Percentiles rank a stretch among this genome's conserved stretches.
Evolutionary conservation across 805 yeast genomes (phyloP).

Genomic region (Cephaloascus albidus): DNA sequence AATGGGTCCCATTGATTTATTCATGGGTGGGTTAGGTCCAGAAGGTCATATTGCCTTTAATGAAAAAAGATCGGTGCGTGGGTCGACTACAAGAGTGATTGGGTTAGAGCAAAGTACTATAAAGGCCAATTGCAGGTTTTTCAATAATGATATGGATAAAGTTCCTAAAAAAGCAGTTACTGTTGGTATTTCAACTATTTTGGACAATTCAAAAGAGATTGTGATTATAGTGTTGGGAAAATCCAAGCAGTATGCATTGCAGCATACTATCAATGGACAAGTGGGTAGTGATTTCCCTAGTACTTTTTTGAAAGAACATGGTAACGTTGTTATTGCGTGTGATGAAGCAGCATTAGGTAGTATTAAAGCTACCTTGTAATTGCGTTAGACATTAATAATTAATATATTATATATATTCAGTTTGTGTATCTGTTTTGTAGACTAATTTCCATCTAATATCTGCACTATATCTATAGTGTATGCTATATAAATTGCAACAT

Average conservation of each 20-base stretch:
- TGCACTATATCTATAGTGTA: too few species aligned
- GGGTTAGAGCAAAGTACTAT: slow-evolving; percentile 39
- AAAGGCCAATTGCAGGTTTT: slow-evolving; percentile 44
- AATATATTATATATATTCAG: too few species aligned
- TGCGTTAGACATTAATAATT: too few species aligned
- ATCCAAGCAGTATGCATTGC: slow-evolving; percentile 35
- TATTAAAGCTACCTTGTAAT: slow-evolving; percentile 10
- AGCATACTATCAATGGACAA: slow-evolving; percentile 31
- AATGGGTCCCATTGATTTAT: slow-evolving; percentile 42
- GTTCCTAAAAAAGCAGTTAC: slow-evolving; percentile 44
- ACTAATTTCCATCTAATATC: too few species aligned
- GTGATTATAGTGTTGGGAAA: slow-evolving; percentile 42
- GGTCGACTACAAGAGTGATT: slow-evolving; percentile 36
- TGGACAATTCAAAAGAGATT: slow-evolving; percentile 45
- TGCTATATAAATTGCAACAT: too few species aligned
- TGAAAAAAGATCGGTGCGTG: slow-evolving; percentile 42
- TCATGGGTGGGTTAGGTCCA: slow-evolving; percentile 52
- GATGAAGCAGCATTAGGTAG: slow-evolving; percentile 31
- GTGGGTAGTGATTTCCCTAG: slow-evolving; percentile 36
- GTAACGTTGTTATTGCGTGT: slow-evolving; percentile 32
- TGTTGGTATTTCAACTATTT: slow-evolving; percentile 49
- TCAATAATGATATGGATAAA: slow-evolving; percentile 30
- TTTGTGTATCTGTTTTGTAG: too few species aligned
- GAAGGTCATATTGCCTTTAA: slow-evolving; percentile 57
- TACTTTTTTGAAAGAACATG: slow-evolving; percentile 38